Conservation (phyloP, 2,329 filamentous ascomycete species). For the Claviceps pusilla region DNA sequence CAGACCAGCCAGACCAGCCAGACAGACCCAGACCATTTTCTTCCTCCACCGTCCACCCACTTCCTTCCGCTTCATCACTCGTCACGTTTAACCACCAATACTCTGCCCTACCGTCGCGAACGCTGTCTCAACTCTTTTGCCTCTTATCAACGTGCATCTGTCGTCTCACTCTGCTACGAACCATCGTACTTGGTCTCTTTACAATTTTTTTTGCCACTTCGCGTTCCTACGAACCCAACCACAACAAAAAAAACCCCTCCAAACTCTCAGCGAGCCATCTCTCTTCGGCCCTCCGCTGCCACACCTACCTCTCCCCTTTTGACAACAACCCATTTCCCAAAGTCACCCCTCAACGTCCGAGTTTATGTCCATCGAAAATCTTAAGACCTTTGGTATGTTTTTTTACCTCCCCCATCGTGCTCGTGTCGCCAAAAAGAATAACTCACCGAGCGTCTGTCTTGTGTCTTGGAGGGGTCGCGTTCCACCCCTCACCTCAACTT, state of each 20-base stretch:
- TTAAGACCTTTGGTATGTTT: constrained; percentile 77
- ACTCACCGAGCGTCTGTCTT: not conserved
- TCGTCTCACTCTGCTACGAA: not conserved
- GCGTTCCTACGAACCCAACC: constrained; percentile 7
- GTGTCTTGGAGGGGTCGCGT: not conserved
- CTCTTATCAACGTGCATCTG: not conserved
- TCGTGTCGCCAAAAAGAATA: not conserved
- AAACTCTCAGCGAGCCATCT: constrained; percentile 27
- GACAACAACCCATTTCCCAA: constrained; percentile 35
- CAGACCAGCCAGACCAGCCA: not conserved
- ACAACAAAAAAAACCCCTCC: constrained; percentile 6
- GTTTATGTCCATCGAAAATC: constrained; percentile 99
- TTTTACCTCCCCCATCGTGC: too few relatives aligned
- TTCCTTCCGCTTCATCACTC: not conserved
- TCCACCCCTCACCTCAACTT: not conserved
- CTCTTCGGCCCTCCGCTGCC: constrained; percentile 34
- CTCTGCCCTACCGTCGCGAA: constrained; percentile 3
- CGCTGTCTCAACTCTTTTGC: constrained; percentile 1
- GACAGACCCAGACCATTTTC: constrained; percentile 1
- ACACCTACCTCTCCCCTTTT: constrained; percentile 16
- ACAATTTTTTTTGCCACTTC: not conserved
- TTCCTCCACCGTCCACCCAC: constrained; percentile 4
- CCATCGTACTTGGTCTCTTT: not conserved
- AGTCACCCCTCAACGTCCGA: constrained; percentile 50
- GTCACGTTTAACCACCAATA: constrained; percentile 1